A percentile compares a stretch with the other conserved stretches of the same genome.
Conservation (phyloP, 2,329 filamentous ascomycete species). For the Emergomyces africanus region DNA sequence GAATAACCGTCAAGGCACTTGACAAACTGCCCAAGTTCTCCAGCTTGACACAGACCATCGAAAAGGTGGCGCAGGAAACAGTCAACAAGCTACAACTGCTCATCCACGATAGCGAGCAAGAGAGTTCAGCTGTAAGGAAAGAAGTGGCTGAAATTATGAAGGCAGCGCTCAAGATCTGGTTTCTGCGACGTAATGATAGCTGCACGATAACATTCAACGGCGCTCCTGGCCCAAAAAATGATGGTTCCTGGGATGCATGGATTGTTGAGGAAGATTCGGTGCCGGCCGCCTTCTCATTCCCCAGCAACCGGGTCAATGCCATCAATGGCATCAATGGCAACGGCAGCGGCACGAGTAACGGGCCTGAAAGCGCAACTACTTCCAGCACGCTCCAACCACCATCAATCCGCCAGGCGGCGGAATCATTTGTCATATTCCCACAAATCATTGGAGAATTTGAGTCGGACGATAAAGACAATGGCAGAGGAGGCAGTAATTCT, state of each 20-base stretch:
- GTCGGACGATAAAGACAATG: neutral
- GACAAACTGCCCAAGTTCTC: neutral
- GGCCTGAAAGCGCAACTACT: neutral
- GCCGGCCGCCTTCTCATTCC: neutral
- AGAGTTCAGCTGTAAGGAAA: neutral
- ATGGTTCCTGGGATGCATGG: constrained; percentile 1
- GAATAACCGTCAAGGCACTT: constrained; percentile 2
- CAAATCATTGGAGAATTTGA: constrained; percentile 6
- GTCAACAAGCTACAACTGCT: constrained; percentile 1
- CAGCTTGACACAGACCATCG: neutral
- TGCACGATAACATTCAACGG: constrained; percentile 1
- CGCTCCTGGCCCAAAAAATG: neutral
- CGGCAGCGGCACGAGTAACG: neutral
- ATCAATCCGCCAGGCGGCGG: neutral
- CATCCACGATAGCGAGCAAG: neutral
- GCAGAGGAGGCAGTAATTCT: neutral
- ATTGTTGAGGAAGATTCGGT: neutral
- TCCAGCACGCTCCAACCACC: neutral
- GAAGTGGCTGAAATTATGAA: neutral
- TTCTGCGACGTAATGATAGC: neutral
- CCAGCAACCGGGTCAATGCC: neutral
- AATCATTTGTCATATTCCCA: constrained; percentile 4
- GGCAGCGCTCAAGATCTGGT: constrained; percentile 2
- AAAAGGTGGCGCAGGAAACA: neutral
- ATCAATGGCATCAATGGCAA: neutral